These are phyloP conservation scores for Fusarium camptoceras DNA, from an alignment of 2,329 filamentous ascomycete genomes.

Conservation along the genomic window DNA sequence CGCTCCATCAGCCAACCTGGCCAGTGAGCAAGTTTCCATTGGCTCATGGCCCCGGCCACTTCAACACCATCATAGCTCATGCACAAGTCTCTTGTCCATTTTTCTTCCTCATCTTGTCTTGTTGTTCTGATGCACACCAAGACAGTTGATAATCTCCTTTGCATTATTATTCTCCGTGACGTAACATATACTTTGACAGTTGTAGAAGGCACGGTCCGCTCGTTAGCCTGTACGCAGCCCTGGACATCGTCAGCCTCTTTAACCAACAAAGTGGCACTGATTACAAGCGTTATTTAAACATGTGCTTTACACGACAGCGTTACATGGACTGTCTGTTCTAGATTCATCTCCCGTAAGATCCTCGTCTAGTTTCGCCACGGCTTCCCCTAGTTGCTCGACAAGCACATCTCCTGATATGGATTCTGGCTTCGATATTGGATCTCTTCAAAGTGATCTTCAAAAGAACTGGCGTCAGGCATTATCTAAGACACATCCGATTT, in stretches of 20 bases:
- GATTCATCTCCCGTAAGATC: slow-evolving; percentile 33
- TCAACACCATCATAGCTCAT: slow-evolving; percentile 40
- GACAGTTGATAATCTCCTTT: neutral
- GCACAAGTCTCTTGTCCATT: slow-evolving; percentile 19
- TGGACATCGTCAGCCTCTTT: slow-evolving; percentile 4
- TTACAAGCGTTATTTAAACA: slow-evolving; percentile 8
- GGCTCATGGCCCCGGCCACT: slow-evolving; percentile 43
- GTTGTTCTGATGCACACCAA: slow-evolving; percentile 13
- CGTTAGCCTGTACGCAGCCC: slow-evolving; percentile 1
- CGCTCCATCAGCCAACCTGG: slow-evolving; percentile 45
- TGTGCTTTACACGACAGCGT: slow-evolving; percentile 18
- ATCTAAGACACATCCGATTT: neutral
- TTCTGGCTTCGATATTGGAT: slow-evolving; percentile 1
- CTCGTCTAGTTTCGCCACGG: slow-evolving; percentile 23
- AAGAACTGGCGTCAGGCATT: slow-evolving; percentile 6
- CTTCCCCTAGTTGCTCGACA: slow-evolving; percentile 1
- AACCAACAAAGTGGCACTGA: slow-evolving; percentile 18
- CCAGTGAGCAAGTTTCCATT: slow-evolving; percentile 62
- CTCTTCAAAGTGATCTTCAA: slow-evolving; percentile 8
- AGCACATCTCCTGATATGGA: slow-evolving; percentile 2
- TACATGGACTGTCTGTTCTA: slow-evolving; percentile 22
- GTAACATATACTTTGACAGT: slow-evolving; percentile 1
- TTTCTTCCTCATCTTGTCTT: neutral
- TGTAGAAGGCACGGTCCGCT: slow-evolving; percentile 22
- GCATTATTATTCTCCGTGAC: slow-evolving; percentile 1